Base-by-base conservation (phyloP, 1,284 basidiomycete species). In the Pyrrhoderma noxium region DNA sequence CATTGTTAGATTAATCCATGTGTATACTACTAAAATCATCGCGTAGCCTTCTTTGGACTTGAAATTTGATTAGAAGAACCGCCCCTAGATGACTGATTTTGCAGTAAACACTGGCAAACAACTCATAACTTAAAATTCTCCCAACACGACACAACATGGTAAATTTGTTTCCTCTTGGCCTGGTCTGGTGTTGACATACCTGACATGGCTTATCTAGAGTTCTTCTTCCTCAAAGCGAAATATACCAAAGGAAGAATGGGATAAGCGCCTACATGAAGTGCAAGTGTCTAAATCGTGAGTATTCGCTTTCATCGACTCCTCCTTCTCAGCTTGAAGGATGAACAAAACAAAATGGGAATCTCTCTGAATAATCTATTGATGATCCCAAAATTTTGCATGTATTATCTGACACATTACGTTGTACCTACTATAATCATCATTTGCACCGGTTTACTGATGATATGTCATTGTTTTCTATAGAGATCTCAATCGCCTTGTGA, bases 401-500 rank as follows among this genome's bases (percentile, higher is more conserved):
- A 83, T 85, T 87, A 85, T 81, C 85, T 88, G 85, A 88, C 36
- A 41, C n/a, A n/a, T n/a, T n/a, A n/a, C n/a, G n/a, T n/a, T n/a
- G n/a, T n/a, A n/a, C n/a, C n/a, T n/a, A 64, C 72, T 78, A 70
- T 74, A 56, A 52, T 31, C 57, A 46, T 42, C 47, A 16, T 18
- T 8, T 18, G 21, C 38, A n/a, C n/a, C 8, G 38, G 5, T 16
- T 40, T 18, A 16, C 16, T 22, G 38, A 40, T 40, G 5, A 16
- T 40, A 22, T 8, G 4, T 22, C 16, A 5, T 7, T 40, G 38
- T 40, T n/a, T n/a, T 22, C 21, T 14, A 40, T 58, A 89, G 95
- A 68, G 94, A 99, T 66, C 72, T 99, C 55, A 96, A 99, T 67
- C 80, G 86, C 3, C 79, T 99, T n/a, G 82, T 99, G 44, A 94